Conservation (phyloP, 768 basidiomycete genomes). For the Exidia glandulosa region DNA sequence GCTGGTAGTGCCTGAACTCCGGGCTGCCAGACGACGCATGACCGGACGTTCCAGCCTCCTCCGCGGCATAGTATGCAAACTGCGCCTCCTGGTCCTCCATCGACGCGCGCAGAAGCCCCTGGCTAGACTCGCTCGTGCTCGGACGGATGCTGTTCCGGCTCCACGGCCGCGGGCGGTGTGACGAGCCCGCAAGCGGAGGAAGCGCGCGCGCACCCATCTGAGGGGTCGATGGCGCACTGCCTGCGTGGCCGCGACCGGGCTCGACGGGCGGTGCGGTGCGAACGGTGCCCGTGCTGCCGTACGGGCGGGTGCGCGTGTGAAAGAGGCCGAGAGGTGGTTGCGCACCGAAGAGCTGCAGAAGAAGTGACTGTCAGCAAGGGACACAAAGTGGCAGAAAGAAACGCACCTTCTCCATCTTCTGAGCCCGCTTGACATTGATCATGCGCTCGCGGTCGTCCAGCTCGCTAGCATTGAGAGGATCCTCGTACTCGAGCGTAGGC, state of each 20-base stretch:
- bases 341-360: slow-evolving; percentile 62
- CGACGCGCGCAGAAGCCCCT: slow-evolving; percentile 28
- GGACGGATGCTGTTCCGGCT: slow-evolving; percentile 30
- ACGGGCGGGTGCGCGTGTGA: slow-evolving; percentile 41
- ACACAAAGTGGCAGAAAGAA: neutral
- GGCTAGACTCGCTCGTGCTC: slow-evolving; percentile 55
- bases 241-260: neutral
- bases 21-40: slow-evolving; percentile 4
- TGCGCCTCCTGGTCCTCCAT: neutral
- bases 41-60: neutral
- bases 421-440: slow-evolving; percentile 64
- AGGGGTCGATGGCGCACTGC: neutral
- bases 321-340: slow-evolving; percentile 73
- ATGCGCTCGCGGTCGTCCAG: slow-evolving; percentile 66
- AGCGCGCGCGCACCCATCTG: neutral
- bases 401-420: slow-evolving; percentile 80
- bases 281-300: neutral
- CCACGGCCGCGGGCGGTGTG: neutral
- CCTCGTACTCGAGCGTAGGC: neutral
- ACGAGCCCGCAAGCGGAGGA: neutral
- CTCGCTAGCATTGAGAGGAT: slow-evolving; percentile 52
- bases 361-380: slow-evolving; percentile 1
- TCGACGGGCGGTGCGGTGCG: slow-evolving; percentile 1
- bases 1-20: slow-evolving; percentile 67
- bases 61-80: neutral